Conservation (phyloP, 2,329 filamentous ascomycete species). For the Monosporascus cannonballus region DNA sequence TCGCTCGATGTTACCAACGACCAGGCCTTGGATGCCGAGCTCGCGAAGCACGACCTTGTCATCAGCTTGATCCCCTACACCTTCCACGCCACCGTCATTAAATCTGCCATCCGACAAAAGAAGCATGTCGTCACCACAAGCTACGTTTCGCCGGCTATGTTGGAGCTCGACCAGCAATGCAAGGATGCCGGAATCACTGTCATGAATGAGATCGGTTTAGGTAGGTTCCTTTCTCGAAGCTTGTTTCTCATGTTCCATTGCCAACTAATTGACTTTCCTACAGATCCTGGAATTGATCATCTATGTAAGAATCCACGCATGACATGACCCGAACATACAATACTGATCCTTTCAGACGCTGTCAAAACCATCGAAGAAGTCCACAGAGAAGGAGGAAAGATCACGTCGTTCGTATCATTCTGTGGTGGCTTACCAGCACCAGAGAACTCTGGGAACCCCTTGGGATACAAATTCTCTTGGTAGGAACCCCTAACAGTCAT, state of each 20-base stretch:
- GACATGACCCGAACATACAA: neutral
- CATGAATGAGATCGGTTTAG: constrained; percentile 85
- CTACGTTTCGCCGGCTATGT: constrained; percentile 88
- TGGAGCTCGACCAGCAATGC: constrained; percentile 72
- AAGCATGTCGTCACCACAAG: constrained; percentile 93
- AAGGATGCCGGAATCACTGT: constrained; percentile 96
- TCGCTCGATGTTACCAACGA: constrained; percentile 64
- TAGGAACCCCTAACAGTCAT: neutral
- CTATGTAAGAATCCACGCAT: constrained; percentile 24
- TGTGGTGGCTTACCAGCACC: constrained; percentile 72
- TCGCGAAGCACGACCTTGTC: constrained; percentile 72
- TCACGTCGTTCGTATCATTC: constrained; percentile 74
- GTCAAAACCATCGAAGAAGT: constrained; percentile 84
- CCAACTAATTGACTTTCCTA: constrained; percentile 35
- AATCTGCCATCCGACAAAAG: constrained; percentile 86
- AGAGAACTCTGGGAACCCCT: constrained; percentile 77
- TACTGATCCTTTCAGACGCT: constrained; percentile 43
- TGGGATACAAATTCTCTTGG: constrained; percentile 90
- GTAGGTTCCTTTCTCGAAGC: constrained; percentile 1
- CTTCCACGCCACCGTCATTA: constrained; percentile 83
- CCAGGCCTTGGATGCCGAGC: constrained; percentile 69
- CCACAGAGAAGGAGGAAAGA: constrained; percentile 82
- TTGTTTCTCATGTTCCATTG: neutral
- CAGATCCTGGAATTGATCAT: constrained; percentile 60
- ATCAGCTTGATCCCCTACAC: constrained; percentile 87